phyloP scores from a whole-genome alignment of 176 grass and related monocot genomes.

The Aegilops longissima region DNA sequence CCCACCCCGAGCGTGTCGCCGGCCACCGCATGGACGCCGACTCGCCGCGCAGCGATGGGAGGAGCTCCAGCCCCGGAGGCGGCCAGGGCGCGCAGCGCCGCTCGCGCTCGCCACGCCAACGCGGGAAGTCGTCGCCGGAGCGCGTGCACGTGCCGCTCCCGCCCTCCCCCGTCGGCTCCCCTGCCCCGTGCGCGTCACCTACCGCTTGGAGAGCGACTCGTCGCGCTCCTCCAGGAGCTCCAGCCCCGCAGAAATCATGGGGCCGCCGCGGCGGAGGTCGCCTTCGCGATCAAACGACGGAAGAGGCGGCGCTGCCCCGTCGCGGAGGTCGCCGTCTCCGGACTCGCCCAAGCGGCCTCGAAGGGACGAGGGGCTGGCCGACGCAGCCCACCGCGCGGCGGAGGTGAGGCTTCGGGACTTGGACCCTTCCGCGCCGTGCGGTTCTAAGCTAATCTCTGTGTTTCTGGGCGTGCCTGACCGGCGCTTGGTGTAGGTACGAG shows the following conservation, averaged over 20 bases:
- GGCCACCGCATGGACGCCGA: neutral
- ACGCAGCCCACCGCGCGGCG: slow-evolving; percentile 40
- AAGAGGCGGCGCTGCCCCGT: slow-evolving; percentile 37
- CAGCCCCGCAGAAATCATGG: slow-evolving; percentile 21
- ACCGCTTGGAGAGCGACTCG: slow-evolving; percentile 17
- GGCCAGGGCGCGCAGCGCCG: neutral
- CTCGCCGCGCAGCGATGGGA: neutral
- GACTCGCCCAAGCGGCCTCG: slow-evolving; percentile 51
- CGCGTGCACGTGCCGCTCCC: neutral
- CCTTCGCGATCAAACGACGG: neutral
- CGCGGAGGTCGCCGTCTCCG: slow-evolving; percentile 40
- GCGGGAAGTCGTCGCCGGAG: slow-evolving; percentile 18
- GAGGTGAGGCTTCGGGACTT: slow-evolving; percentile 22
- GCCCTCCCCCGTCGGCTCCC: slow-evolving; percentile 5
- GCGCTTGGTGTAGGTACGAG: slow-evolving; percentile 34
- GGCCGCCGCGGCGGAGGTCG: neutral
- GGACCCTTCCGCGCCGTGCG: neutral
- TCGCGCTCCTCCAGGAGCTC: slow-evolving; percentile 22
- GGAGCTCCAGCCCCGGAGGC: neutral
- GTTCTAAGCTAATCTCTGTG: neutral
- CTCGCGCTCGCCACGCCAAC: slow-evolving; percentile 6
- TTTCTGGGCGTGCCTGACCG: neutral
- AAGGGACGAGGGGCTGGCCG: slow-evolving; percentile 46
- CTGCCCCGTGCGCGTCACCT: slow-evolving; percentile 32
- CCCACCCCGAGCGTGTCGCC: neutral